phyloP scores from a whole-genome alignment of 768 basidiomycete species.

The Rhodotorula taiwanensis region DNA sequence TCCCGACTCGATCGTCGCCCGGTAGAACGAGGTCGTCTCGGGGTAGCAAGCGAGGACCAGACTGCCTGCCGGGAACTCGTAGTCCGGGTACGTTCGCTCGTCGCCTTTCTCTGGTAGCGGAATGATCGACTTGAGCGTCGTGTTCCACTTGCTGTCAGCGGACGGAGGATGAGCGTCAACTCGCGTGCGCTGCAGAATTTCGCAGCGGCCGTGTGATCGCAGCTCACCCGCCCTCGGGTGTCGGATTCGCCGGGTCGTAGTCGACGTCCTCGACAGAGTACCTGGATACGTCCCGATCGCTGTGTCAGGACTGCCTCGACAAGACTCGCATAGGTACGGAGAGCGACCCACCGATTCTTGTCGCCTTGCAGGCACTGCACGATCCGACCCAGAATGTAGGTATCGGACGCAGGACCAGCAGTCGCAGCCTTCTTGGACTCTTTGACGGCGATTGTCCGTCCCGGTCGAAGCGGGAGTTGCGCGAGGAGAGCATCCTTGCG shows the following conservation, averaged over 20 bases:
- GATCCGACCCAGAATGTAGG: slow-evolving; percentile 48
- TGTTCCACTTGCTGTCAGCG: slow-evolving; percentile 43
- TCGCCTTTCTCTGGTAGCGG: slow-evolving; percentile 46
- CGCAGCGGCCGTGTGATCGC: not conserved
- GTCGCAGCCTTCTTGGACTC: slow-evolving; percentile 31
- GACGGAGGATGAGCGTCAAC: not conserved
- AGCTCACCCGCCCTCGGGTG: slow-evolving; percentile 25
- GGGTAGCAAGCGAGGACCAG: slow-evolving; percentile 48
- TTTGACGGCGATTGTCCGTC: slow-evolving; percentile 45
- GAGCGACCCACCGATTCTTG: slow-evolving; percentile 40
- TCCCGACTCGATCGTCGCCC: slow-evolving; percentile 42
- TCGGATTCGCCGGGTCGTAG: slow-evolving; percentile 35
- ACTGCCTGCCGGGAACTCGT: slow-evolving; percentile 42
- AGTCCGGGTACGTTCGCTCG: slow-evolving; percentile 43
- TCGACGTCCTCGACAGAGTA: slow-evolving; percentile 48
- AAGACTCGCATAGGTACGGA: too few species aligned
- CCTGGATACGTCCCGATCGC: too few species aligned
- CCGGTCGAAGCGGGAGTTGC: slow-evolving; percentile 46
- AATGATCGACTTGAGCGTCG: slow-evolving; percentile 47
- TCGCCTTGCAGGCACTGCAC: slow-evolving; percentile 43
- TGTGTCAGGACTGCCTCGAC: not conserved
- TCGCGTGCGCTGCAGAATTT: not conserved
- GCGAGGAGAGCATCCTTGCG: slow-evolving; percentile 41
- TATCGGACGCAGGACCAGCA: slow-evolving; percentile 35
- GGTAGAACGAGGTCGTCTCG: slow-evolving; percentile 49